Evolutionary conservation across 139 green algal species (phyloP), one percentile per base, ranked within the genome.

Genomic region (Chlorella sp.): DNA sequence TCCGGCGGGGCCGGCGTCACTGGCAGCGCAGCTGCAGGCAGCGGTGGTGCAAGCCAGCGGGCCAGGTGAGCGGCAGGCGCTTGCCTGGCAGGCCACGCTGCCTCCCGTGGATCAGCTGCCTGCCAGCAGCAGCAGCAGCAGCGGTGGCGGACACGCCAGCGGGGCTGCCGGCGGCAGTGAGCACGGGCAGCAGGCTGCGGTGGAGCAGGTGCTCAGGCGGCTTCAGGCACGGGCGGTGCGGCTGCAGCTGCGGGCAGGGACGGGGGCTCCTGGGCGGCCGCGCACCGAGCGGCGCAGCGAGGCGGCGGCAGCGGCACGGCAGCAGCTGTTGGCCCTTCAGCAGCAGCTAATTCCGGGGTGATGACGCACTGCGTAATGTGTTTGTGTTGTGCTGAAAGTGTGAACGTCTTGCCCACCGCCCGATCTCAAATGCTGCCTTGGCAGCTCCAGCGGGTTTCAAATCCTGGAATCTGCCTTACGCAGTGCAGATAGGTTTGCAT

Each of bases 171-270:
- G 34, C 34, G 36, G 48, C 78, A 61, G 39, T 39, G 34, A 40
- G 24, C 22, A 37, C 14, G 0, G 78, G 39, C 22, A 83, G 39
- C 28, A 21, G 32, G 48, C 48, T 26, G 39, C 57, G 30, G 24
- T 68, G 0, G 66, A 15, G 7, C 68, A 18, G 16, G 68, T 68
- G 39, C 39, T 88, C 37, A 68, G 84, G 9, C 64, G 26, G 11
- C 42, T 88, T 28, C 66, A 81, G 39, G 84, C 84, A 11, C 28
- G 68, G 3, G 40, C 68, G 2, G 84, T 68, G 19, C 84, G 84
- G 84, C 84, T 88, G 66, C 26, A 66, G 39, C 68, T 88, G 39
- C 84, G 66, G 18, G 84, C 84, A 0, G 84, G 24, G 37, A 40
- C 84, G 1, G 28, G 34, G 0, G 2, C 37, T 0, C 84, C 84